Percentiles rank a stretch among this genome's conserved stretches.
phyloP scores from a whole-genome alignment of 225 moss, liverwort and hornwort species.

The Climacium dendroides region DNA sequence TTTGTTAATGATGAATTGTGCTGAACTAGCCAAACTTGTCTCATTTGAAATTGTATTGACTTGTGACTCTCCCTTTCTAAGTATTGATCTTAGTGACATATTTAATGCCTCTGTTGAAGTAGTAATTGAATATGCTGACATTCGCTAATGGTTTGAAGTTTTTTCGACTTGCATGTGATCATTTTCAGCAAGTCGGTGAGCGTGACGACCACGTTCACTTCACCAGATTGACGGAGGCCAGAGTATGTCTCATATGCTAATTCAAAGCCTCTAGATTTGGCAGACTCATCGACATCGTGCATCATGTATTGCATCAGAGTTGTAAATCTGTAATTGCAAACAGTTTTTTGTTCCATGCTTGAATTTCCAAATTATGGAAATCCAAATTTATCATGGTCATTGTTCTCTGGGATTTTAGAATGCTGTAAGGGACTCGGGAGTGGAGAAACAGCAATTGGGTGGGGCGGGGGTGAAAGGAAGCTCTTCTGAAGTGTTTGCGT shows the following conservation, averaged over 20 bases:
- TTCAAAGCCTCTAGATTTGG: not conserved
- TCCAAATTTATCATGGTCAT: not conserved
- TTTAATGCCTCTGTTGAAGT: not conserved
- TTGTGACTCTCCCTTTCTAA: not conserved
- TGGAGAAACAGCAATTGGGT: not conserved
- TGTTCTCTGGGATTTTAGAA: not conserved
- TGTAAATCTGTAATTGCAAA: not conserved
- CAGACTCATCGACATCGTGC: not conserved
- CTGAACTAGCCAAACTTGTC: not conserved
- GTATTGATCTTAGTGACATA: not conserved
- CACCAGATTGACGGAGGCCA: conserved; percentile 52
- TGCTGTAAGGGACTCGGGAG: not conserved
- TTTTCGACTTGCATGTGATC: not conserved
- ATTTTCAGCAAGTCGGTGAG: conserved; percentile 41
- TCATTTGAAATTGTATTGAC: not conserved
- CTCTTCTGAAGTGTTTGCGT: conserved; percentile 13
- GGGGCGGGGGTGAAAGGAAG: not conserved
- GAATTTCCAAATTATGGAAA: not conserved
- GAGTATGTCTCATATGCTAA: conserved; percentile 22
- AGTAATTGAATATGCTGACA: not conserved
- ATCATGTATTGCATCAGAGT: not conserved
- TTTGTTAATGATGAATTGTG: not conserved
- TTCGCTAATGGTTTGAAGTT: not conserved
- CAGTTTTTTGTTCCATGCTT: not conserved
- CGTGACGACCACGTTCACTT: conserved; percentile 15